phyloP scores from a whole-genome alignment of 2,329 filamentous ascomycete species.

The Orbilia javanica region DNA sequence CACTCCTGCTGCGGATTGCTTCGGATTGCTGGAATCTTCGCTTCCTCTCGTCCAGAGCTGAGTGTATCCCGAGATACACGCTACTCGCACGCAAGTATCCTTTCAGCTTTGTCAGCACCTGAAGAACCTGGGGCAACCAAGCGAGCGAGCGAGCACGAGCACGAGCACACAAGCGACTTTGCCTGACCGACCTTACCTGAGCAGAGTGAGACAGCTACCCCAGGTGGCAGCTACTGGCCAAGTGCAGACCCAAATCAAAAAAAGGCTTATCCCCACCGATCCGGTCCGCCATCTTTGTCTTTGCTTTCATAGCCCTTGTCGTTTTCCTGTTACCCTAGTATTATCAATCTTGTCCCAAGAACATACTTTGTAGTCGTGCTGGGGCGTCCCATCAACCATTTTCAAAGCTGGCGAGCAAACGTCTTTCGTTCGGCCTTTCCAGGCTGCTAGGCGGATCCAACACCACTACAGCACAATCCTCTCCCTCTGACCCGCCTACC shows the following conservation, averaged over 20 bases:
- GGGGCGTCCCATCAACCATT: slow-evolving; percentile 18
- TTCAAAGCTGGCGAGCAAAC: slow-evolving; percentile 59
- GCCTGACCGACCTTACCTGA: background rate
- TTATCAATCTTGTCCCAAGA: background rate
- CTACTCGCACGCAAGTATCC: background rate
- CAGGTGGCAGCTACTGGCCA: background rate
- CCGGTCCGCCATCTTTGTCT: background rate
- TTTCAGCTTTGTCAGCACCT: slow-evolving; percentile 35
- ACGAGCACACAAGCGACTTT: slow-evolving; percentile 27
- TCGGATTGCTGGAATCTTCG: background rate
- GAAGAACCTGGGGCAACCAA: slow-evolving; percentile 7
- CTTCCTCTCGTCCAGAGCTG: background rate
- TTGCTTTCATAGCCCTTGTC: background rate
- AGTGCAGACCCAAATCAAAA: slow-evolving; percentile 5
- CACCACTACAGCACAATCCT: slow-evolving; percentile 47
- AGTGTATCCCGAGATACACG: background rate
- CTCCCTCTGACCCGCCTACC: slow-evolving; percentile 35
- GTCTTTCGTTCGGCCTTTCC: slow-evolving; percentile 57
- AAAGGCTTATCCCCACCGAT: background rate
- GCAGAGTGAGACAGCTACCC: slow-evolving; percentile 23
- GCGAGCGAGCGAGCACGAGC: slow-evolving; percentile 11
- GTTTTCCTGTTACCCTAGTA: background rate
- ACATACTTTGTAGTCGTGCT: background rate
- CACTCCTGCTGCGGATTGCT: background rate
- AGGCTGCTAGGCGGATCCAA: slow-evolving; percentile 57